These are phyloP conservation scores for Lachancea kluyveri DNA, from an alignment of 805 yeast genomes.

Conservation along the genomic window DNA sequence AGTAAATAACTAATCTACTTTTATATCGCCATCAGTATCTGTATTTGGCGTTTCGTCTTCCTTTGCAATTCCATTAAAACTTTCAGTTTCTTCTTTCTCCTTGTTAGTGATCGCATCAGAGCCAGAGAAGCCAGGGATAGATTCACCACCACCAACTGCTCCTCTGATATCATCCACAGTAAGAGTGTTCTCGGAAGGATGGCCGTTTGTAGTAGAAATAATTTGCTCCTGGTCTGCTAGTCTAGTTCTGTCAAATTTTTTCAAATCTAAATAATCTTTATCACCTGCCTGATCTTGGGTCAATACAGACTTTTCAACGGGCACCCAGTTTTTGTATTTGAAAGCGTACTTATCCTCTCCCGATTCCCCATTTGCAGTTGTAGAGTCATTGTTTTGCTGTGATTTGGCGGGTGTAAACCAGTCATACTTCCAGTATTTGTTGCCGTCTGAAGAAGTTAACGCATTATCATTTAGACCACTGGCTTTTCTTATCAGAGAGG, in stretches of 20 bases:
- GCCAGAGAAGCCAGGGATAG: slow-evolving; percentile 40
- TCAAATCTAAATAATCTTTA: slow-evolving; percentile 41
- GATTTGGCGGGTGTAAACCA: slow-evolving; percentile 25
- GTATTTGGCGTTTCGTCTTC: slow-evolving; percentile 22
- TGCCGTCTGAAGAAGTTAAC: slow-evolving; percentile 11
- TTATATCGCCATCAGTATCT: slow-evolving; percentile 16
- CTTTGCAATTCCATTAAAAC: slow-evolving; percentile 8
- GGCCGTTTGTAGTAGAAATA: slow-evolving; percentile 12
- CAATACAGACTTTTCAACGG: slow-evolving; percentile 10
- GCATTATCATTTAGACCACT: slow-evolving; percentile 14
- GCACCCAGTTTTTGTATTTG: slow-evolving; percentile 22
- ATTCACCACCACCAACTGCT: slow-evolving; percentile 43
- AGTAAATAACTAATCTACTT: slow-evolving; percentile 8
- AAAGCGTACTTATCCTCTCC: slow-evolving; percentile 15
- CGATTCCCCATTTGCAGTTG: slow-evolving; percentile 8
- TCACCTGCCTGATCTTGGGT: slow-evolving; percentile 30
- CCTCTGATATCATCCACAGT: slow-evolving; percentile 47
- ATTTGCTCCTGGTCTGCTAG: slow-evolving; percentile 4
- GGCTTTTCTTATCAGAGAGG: slow-evolving; percentile 23
- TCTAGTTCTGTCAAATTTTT: slow-evolving; percentile 27
- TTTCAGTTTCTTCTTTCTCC: slow-evolving; percentile 4
- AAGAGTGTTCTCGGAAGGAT: slow-evolving; percentile 26
- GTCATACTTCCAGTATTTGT: slow-evolving; percentile 29
- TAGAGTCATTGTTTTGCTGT: slow-evolving; percentile 6
- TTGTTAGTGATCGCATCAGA: slow-evolving; percentile 15